A percentile compares a stretch with the other conserved stretches of the same genome.
phyloP scores from a whole-genome alignment of 768 basidiomycete genomes.

The Russula griseocarnosa region DNA sequence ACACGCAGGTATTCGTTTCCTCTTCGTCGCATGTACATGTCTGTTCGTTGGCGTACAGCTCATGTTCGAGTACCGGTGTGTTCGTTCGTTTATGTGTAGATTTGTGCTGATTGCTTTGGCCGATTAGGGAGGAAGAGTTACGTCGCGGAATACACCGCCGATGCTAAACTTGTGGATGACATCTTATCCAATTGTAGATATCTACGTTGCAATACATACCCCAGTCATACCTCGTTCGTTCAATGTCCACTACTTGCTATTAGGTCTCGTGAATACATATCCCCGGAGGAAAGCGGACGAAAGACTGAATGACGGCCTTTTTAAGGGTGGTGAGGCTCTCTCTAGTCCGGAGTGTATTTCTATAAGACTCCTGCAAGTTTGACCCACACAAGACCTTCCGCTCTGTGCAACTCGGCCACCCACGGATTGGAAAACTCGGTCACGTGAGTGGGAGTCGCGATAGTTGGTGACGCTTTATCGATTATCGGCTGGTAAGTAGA shows the following conservation, averaged over 20 bases:
- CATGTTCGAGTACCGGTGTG: constrained; percentile 95
- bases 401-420: no score
- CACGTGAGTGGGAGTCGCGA: no score
- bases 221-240: background rate
- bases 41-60: constrained; percentile 82
- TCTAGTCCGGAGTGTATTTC: no score
- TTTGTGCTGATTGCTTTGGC: background rate
- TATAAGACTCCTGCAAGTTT: no score
- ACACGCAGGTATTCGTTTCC: constrained; percentile 58
- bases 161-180: constrained; percentile 10
- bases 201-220: background rate
- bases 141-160: constrained; percentile 28
- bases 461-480: no score
- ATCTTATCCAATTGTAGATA: background rate
- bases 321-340: no score
- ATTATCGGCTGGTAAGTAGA: no score
- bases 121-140: constrained; percentile 35
- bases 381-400: no score
- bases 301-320: no score
- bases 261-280: background rate
- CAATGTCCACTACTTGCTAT: no score
- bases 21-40: constrained; percentile 53
- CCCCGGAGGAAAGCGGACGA: no score
- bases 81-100: constrained; percentile 14
- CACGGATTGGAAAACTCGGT: no score